Percentiles rank a stretch among this genome's conserved stretches.
Conservation (phyloP, 2,329 filamentous ascomycete genomes). For the Talaromyces albobiverticillius region DNA sequence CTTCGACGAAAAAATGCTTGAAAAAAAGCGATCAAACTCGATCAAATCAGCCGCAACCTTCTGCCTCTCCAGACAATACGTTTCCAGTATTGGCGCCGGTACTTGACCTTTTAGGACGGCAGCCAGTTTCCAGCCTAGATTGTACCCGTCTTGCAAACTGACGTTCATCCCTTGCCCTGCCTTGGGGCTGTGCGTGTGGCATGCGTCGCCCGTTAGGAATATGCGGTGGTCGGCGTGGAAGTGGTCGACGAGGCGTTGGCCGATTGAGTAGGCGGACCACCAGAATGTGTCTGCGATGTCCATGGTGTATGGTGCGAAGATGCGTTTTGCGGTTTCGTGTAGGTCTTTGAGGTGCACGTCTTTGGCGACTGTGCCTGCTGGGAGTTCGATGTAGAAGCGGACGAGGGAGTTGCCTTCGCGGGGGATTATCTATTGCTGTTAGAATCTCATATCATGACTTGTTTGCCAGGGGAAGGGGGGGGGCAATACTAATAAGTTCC, state of each 20-base stretch:
- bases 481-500: constrained; percentile 60
- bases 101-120: constrained; percentile 26
- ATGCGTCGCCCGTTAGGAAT: constrained; percentile 68
- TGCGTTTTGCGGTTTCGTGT: constrained; percentile 60
- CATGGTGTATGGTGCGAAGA: constrained; percentile 65
- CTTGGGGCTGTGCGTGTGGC: constrained; percentile 26
- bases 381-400: constrained; percentile 64
- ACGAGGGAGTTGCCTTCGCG: constrained; percentile 58
- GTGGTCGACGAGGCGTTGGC: constrained; percentile 59
- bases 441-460: not conserved
- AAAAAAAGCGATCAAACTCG: constrained; percentile 44
- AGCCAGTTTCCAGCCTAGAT: constrained; percentile 36
- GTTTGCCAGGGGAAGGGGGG: constrained; percentile 61
- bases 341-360: constrained; percentile 60
- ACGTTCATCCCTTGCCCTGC: constrained; percentile 36
- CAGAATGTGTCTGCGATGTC: constrained; percentile 63
- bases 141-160: constrained; percentile 36
- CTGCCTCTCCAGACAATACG: constrained; percentile 30
- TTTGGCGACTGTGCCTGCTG: constrained; percentile 46
- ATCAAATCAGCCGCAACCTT: constrained; percentile 33
- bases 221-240: constrained; percentile 59
- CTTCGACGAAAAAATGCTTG: constrained; percentile 51
- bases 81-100: constrained; percentile 22
- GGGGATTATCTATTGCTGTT: constrained; percentile 42
- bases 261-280: constrained; percentile 68